A percentile compares a stretch with the other conserved stretches of the same genome.
Evolutionary conservation across 768 basidiomycete species (phyloP).

Genomic region (Pleurotus platypus): DNA sequence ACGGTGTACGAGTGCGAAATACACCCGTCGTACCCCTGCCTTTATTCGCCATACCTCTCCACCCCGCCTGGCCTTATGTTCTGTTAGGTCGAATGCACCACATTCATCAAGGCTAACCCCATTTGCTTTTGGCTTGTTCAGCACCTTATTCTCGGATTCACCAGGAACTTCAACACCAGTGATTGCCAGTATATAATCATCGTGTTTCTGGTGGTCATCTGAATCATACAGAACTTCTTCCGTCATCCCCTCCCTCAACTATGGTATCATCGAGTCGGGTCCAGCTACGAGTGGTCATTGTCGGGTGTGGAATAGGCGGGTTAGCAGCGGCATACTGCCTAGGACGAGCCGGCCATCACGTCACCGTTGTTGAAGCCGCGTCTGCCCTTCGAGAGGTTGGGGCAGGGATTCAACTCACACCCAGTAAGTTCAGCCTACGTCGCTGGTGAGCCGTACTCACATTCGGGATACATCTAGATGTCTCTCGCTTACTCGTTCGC

Average conservation of each 20-base stretch:
- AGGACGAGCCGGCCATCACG: slow-evolving; percentile 40
- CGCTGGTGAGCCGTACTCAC: neutral
- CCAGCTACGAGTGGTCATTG: slow-evolving; percentile 30
- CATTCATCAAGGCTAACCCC: too few relatives aligned
- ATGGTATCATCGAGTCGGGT: neutral
- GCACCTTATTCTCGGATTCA: too few relatives aligned
- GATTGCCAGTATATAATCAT: neutral
- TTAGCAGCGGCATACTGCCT: slow-evolving; percentile 40
- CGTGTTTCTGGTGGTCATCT: neutral
- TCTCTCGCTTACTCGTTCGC: slow-evolving; percentile 37
- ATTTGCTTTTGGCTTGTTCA: too few relatives aligned
- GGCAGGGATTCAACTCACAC: slow-evolving; percentile 44
- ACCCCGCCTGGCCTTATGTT: too few relatives aligned
- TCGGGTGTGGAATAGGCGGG: slow-evolving; percentile 49
- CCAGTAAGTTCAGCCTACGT: slow-evolving; percentile 12
- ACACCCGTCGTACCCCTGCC: too few relatives aligned
- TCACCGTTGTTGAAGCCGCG: slow-evolving; percentile 43
- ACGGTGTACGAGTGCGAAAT: too few relatives aligned
- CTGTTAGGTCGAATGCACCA: too few relatives aligned
- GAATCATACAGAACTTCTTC: neutral
- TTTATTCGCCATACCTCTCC: too few relatives aligned
- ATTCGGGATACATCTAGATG: slow-evolving; percentile 22
- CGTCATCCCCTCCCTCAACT: neutral
- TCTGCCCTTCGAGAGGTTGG: slow-evolving; percentile 36
- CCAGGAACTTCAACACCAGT: too few relatives aligned